A percentile compares a stretch with the other conserved stretches of the same genome.
These are phyloP conservation scores for Rhizomucor miehei DNA, from an alignment of 371 early-diverging fungal species.

Conservation along the genomic window DNA sequence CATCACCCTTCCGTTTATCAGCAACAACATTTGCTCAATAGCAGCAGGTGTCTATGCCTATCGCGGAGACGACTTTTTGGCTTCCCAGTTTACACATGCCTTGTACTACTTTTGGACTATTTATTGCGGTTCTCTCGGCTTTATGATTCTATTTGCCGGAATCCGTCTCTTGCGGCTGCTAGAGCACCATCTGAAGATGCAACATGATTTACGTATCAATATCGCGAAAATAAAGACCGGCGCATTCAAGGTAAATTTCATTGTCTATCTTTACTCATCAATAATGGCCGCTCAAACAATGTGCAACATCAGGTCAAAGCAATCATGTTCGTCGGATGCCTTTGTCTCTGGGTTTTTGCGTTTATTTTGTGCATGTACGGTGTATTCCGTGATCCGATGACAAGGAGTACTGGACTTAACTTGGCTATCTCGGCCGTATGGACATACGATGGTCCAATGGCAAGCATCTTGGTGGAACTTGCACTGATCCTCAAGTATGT, in stretches of 20 bases:
- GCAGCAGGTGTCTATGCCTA: constrained; percentile 28
- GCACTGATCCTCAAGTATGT: constrained; percentile 33
- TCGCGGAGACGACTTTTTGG: constrained; percentile 14
- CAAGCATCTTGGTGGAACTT: constrained; percentile 24
- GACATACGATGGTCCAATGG: constrained; percentile 25
- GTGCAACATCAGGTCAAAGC: constrained; percentile 12
- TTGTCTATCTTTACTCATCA: constrained; percentile 1
- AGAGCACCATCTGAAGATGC: constrained; percentile 18
- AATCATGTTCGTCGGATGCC: constrained; percentile 16
- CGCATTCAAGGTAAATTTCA: constrained; percentile 21
- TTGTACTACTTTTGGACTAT: constrained; percentile 31
- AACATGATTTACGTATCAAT: constrained; percentile 17
- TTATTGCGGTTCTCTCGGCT: constrained; percentile 19
- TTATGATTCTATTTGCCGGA: constrained; percentile 25
- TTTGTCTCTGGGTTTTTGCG: constrained; percentile 22
- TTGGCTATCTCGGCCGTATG: constrained; percentile 21
- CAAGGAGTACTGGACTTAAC: constrained; percentile 11
- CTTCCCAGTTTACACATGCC: constrained; percentile 22
- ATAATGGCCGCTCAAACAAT: constrained; percentile 7
- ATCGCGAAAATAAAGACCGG: constrained; percentile 27
- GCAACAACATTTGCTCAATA: constrained; percentile 34
- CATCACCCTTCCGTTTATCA: constrained; percentile 25
- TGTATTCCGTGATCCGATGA: constrained; percentile 15
- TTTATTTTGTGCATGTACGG: constrained; percentile 25
- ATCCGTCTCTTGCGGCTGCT: constrained; percentile 19